Percentiles rank a stretch among this genome's conserved stretches.
These are phyloP conservation scores for Stagonosporopsis cucurbitacearum DNA, from an alignment of 2,329 filamentous ascomycete genomes.

Conservation along the genomic window DNA sequence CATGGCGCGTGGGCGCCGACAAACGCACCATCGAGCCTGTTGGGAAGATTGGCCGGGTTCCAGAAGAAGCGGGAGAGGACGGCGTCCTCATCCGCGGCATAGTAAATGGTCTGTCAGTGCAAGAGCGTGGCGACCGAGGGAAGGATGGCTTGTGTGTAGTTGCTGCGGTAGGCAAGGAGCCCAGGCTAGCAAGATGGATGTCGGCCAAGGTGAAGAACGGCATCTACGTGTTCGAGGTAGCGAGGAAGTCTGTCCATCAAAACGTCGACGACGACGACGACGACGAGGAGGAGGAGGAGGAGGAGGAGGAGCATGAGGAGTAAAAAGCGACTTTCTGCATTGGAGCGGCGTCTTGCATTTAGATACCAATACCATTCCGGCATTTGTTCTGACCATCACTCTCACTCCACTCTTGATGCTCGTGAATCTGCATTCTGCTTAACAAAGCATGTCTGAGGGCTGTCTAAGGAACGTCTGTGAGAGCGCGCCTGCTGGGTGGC, in stretches of 20 bases:
- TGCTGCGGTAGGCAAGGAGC: conserved; percentile 85
- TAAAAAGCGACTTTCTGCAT: conserved; percentile 18
- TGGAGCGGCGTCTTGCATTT: conserved; percentile 21
- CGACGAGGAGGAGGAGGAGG: conserved; percentile 13
- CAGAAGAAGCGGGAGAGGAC: conserved; percentile 27
- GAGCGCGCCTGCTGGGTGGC: conserved; percentile 17
- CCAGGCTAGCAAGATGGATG: conserved; percentile 84
- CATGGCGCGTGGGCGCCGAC: conserved; percentile 77
- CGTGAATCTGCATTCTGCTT: neutral
- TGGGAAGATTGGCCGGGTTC: conserved; percentile 65
- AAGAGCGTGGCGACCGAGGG: conserved; percentile 81
- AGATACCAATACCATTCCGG: conserved; percentile 31
- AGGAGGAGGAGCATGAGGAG: conserved; percentile 9
- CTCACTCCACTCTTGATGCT: neutral
- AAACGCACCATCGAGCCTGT: conserved; percentile 77
- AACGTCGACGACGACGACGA: conserved; percentile 20
- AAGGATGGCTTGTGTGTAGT: conserved; percentile 79
- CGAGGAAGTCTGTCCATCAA: conserved; percentile 47
- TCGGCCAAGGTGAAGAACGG: conserved; percentile 74
- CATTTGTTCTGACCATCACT: conserved; percentile 15
- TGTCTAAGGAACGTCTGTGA: no score
- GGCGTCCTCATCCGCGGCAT: conserved; percentile 68
- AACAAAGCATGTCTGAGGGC: no score
- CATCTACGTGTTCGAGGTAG: conserved; percentile 85
- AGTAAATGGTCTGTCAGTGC: conserved; percentile 86